phyloP scores from a whole-genome alignment of 371 early-diverging fungal genomes.

The Apophysomyces elegans region DNA sequence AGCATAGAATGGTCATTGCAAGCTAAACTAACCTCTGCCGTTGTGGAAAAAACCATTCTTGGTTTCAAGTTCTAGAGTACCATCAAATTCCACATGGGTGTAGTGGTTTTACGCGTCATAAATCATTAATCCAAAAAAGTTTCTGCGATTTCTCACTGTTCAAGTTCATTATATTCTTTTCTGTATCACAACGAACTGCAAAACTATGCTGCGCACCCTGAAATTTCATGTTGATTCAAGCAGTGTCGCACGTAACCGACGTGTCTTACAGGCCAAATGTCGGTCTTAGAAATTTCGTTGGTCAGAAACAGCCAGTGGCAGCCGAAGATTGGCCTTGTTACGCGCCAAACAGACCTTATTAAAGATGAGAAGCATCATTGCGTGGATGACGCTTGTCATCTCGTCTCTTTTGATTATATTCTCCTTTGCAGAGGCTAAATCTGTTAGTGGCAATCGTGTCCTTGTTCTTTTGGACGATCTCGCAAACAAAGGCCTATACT shows the following conservation, averaged over 20 bases:
- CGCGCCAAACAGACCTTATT: slow-evolving; percentile 3
- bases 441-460: slow-evolving; percentile 67
- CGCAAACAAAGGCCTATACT: slow-evolving; percentile 54
- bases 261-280: not conserved
- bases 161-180: too few species aligned
- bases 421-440: slow-evolving; percentile 53
- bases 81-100: too few species aligned
- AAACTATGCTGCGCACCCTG: too few species aligned
- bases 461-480: slow-evolving; percentile 77
- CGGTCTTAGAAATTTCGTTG: not conserved
- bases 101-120: too few species aligned
- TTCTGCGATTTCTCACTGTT: too few species aligned
- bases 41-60: too few species aligned
- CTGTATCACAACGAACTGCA: too few species aligned
- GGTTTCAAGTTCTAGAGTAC: too few species aligned
- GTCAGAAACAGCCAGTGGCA: not conserved
- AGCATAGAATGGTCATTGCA: too few species aligned
- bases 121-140: too few species aligned
- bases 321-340: not conserved
- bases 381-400: slow-evolving; percentile 7
- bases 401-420: slow-evolving; percentile 11
- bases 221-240: too few species aligned
- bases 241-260: not conserved
- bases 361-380: slow-evolving; percentile 10
- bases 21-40: too few species aligned